Base-by-base conservation (phyloP, 2,329 filamentous ascomycete species). In the Biscogniauxia sp. region DNA sequence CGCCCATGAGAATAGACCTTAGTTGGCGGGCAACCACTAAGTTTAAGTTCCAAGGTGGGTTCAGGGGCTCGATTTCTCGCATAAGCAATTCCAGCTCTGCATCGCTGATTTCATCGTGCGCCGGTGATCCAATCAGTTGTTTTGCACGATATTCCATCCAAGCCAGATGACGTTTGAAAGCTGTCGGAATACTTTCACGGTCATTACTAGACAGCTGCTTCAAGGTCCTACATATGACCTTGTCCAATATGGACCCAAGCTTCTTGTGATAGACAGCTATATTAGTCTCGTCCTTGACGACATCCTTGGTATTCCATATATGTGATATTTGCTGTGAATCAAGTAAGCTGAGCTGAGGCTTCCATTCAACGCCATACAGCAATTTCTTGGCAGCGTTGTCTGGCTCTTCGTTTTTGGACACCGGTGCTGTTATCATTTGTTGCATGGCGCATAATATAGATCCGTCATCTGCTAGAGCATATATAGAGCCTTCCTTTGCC, bases 271-370 rank as follows among this genome's bases (percentile, higher is more conserved):
- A 61, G 13, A 32, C 19, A 20, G 66, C 26, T 58, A 68, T 64
- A 1, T 53, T 28, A 6, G 51, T 58, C 53, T 73, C 73, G 26
- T 72, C 69, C 53, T 68, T 64, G 2, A 61, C 45, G 26, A 66
- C 64, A 0, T 50, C 57, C 32, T 70, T 54, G 6, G 64, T 66
- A 13, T 64, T 52, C 54, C 72, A 76, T 1, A 61, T 55, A 1
- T 53, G 50, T 5, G 52, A 55, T 8, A 77, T 63, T 59, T 76
- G 68, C 50, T 70, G 25, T 9, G 66, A 64, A 17, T 64, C 61
- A 15, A 77, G 65, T n/a, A 76, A 51, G 64, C 73, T 75, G 20
- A 78, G 64, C 55, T 77, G 74, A 0, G 76, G 76, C 60, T 75
- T 74, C 76, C 76, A 78, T 25, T 75, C 71, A 32, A 76, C 61